These are phyloP conservation scores for Aphanomyces invadans DNA, from an alignment of 352 stramenopile species.

Conservation along the genomic window DNA sequence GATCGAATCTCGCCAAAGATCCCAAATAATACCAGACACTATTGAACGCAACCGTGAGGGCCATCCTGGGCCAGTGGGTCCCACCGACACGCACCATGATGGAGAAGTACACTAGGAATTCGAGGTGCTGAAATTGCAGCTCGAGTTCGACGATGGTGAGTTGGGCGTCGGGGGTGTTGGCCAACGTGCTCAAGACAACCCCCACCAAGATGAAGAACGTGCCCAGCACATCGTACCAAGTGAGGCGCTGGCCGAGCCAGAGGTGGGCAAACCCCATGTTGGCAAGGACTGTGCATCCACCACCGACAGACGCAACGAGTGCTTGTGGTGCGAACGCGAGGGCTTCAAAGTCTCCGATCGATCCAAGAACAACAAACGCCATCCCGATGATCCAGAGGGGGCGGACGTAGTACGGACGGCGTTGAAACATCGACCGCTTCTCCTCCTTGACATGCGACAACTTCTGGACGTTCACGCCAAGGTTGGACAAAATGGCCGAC, in stretches of 20 bases:
- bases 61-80: background rate
- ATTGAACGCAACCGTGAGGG: slow-evolving; percentile 11
- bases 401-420: slow-evolving; percentile 72
- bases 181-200: slow-evolving; percentile 72
- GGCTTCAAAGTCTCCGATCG: slow-evolving; percentile 81
- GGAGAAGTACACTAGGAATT: slow-evolving; percentile 69
- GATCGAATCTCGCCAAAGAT: slow-evolving; percentile 73
- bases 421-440: slow-evolving; percentile 48
- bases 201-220: slow-evolving; percentile 75
- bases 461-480: slow-evolving; percentile 82
- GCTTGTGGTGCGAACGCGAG: slow-evolving; percentile 80
- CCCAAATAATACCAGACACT: slow-evolving; percentile 48
- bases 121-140: slow-evolving; percentile 64
- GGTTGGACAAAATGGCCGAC: slow-evolving; percentile 75
- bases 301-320: slow-evolving; percentile 76
- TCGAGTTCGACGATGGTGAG: slow-evolving; percentile 73
- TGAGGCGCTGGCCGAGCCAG: slow-evolving; percentile 73
- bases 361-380: slow-evolving; percentile 66
- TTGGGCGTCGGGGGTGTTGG: slow-evolving; percentile 70
- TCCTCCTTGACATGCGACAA: slow-evolving; percentile 78
- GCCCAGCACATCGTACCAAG: slow-evolving; percentile 51
- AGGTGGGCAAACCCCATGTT: slow-evolving; percentile 86
- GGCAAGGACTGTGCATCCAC: slow-evolving; percentile 77
- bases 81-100: slow-evolving; percentile 45
- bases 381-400: slow-evolving; percentile 80